Percentiles rank a stretch among this genome's conserved stretches.
phyloP scores from a whole-genome alignment of 1,284 basidiomycete species.

The Sporisorium graminicola region DNA sequence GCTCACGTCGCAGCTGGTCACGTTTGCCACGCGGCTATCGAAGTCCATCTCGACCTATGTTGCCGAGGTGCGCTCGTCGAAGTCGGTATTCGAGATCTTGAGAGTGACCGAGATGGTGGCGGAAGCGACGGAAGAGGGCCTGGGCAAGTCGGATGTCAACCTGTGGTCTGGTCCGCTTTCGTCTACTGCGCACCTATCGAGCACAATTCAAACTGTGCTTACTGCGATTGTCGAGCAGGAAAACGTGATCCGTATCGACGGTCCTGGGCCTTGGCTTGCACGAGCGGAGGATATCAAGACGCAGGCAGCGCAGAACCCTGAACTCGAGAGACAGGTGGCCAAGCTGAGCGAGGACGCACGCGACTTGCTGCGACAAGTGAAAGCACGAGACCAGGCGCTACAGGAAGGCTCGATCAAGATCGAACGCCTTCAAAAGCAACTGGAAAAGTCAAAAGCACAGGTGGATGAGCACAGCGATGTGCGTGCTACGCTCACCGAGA shows the following conservation, averaged over 20 bases:
- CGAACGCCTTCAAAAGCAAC: conserved; percentile 90
- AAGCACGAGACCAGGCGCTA: conserved; percentile 82
- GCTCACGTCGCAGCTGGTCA: conserved; percentile 59
- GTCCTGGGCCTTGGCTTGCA: conserved; percentile 80
- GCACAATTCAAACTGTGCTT: conserved; percentile 55
- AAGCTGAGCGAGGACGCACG: conserved; percentile 90
- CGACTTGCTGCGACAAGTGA: conserved; percentile 82
- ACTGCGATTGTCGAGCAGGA: conserved; percentile 57
- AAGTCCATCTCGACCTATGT: conserved; percentile 42
- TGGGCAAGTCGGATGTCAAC: conserved; percentile 39
- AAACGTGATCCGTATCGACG: conserved; percentile 62
- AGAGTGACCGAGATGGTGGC: conserved; percentile 38
- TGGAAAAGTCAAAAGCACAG: conserved; percentile 86
- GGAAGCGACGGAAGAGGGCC: conserved; percentile 52
- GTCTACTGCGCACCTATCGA: conserved; percentile 43
- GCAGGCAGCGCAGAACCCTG: conserved; percentile 84
- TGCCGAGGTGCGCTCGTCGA: conserved; percentile 49
- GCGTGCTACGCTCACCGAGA: conserved; percentile 82
- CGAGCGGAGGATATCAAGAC: conserved; percentile 90
- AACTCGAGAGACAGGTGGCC: conserved; percentile 87
- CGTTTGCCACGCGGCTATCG: conserved; percentile 53
- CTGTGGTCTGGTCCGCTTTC: conserved; percentile 45
- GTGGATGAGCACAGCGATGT: conserved; percentile 85
- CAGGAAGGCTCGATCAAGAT: conserved; percentile 93
- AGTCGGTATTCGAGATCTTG: conserved; percentile 43